Evolutionary conservation across 371 early-diverging fungal genomes (phyloP).

Genomic region (Apophysomyces variabilis): DNA sequence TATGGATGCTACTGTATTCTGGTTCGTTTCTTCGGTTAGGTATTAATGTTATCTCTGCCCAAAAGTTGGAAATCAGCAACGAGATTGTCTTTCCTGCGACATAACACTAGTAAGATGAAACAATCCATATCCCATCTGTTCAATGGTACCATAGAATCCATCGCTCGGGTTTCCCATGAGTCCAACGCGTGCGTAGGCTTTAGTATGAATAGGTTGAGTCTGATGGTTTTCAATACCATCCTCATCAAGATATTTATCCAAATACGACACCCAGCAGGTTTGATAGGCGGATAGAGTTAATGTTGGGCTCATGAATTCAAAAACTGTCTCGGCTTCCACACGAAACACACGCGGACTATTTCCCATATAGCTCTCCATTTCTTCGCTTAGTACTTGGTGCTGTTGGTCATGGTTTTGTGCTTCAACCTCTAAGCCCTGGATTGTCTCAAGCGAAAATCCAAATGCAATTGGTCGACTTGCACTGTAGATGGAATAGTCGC

Average conservation of each 20-base stretch:
- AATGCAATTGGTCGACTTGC: not conserved
- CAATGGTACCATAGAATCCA: constrained; percentile 61
- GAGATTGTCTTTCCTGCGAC: constrained; percentile 60
- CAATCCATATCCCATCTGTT: not conserved
- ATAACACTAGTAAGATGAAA: not conserved
- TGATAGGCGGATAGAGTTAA: constrained; percentile 14
- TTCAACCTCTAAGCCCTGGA: not conserved
- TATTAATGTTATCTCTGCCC: constrained; percentile 61
- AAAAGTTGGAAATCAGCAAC: constrained; percentile 67
- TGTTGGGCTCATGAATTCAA: not conserved
- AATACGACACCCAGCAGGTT: constrained; percentile 20
- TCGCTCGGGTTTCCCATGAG: constrained; percentile 78
- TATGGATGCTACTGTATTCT: constrained; percentile 41
- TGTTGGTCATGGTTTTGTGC: not conserved
- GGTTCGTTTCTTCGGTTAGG: constrained; percentile 46
- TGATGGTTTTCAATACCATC: constrained; percentile 13
- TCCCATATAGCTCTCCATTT: not conserved
- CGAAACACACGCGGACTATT: not conserved
- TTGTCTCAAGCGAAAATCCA: not conserved
- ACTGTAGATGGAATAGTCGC: not conserved
- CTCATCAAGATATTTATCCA: constrained; percentile 13
- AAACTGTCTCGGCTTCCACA: not conserved
- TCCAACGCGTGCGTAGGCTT: constrained; percentile 69
- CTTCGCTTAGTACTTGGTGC: not conserved
- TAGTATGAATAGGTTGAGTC: constrained; percentile 35